phyloP scores from a whole-genome alignment of 2,329 filamentous ascomycete genomes.

The Macroventuria anomochaeta region DNA sequence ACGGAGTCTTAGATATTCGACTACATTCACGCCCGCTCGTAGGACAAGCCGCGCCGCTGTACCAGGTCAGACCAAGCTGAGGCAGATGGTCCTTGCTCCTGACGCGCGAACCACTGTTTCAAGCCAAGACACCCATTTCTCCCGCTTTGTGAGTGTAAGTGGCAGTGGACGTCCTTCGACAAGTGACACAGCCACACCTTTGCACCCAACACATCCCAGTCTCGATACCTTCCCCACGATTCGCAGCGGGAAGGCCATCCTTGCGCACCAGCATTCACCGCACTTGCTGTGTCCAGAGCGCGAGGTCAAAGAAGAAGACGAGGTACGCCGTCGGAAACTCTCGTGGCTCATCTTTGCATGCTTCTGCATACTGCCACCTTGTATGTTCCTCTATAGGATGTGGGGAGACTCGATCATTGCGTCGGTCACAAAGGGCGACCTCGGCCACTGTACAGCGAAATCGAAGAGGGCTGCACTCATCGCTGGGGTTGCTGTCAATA shows the following conservation, averaged over 20 bases:
- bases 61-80: conserved; percentile 42
- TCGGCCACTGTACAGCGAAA: conserved; percentile 36
- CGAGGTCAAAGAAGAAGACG: conserved; percentile 29
- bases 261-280: conserved; percentile 30
- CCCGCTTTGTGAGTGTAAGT: conserved; percentile 24
- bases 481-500: conserved; percentile 40
- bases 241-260: conserved; percentile 5
- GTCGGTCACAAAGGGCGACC: conserved; percentile 38
- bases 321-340: conserved; percentile 34
- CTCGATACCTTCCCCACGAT: conserved; percentile 19
- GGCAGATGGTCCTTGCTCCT: conserved; percentile 44
- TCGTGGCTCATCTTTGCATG: conserved; percentile 44
- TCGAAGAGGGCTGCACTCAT: conserved; percentile 44
- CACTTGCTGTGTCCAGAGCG: conserved; percentile 42
- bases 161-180: conserved; percentile 40
- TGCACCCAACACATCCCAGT: conserved; percentile 27
- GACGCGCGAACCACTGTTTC: conserved; percentile 30
- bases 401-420: conserved; percentile 42
- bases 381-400: conserved; percentile 47
- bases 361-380: conserved; percentile 46
- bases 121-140: conserved; percentile 28
- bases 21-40: conserved; percentile 26
- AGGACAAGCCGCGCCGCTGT: conserved; percentile 40
- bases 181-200: conserved; percentile 39
- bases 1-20: conserved; percentile 24